Evolutionary conservation across 1,139 yeast genomes (phyloP).

Genomic region (Yamadazyma atmosphaerica): DNA sequence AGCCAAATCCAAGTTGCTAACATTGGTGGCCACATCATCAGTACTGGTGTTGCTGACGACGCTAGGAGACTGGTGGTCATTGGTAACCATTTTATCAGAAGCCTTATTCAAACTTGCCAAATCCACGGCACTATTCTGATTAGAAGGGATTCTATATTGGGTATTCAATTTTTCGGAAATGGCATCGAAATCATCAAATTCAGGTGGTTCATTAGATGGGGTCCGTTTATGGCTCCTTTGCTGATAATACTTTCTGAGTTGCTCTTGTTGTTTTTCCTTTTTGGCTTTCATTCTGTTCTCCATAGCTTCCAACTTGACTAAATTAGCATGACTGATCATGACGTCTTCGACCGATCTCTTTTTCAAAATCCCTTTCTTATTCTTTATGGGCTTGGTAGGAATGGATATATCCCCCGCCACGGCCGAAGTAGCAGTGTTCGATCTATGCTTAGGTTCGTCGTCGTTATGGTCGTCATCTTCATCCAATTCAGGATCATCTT

Average conservation of each 20-base stretch:
- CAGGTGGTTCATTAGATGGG: conserved; percentile 33
- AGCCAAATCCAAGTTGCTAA: conserved; percentile 1
- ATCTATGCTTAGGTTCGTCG: conserved; percentile 18
- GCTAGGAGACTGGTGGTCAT: conserved; percentile 7
- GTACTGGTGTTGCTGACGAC: background rate
- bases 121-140: conserved; percentile 19
- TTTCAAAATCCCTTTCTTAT: conserved; percentile 63
- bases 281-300: conserved; percentile 32
- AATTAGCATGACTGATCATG: conserved; percentile 59
- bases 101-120: conserved; percentile 10
- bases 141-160: conserved; percentile 40
- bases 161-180: conserved; percentile 61
- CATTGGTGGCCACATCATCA: conserved; percentile 1
- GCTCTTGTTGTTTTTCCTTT: conserved; percentile 24
- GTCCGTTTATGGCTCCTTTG: conserved; percentile 19
- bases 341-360: conserved; percentile 78
- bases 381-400: conserved; percentile 43
- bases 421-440: conserved; percentile 39
- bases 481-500: conserved; percentile 37
- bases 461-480: conserved; percentile 19
- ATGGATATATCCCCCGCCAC: conserved; percentile 50
- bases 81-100: background rate
- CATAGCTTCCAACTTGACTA: conserved; percentile 48
- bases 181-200: conserved; percentile 55
- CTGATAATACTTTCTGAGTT: conserved; percentile 19